phyloP scores from a whole-genome alignment of 768 basidiomycete species.

The Leccinum variicolor region DNA sequence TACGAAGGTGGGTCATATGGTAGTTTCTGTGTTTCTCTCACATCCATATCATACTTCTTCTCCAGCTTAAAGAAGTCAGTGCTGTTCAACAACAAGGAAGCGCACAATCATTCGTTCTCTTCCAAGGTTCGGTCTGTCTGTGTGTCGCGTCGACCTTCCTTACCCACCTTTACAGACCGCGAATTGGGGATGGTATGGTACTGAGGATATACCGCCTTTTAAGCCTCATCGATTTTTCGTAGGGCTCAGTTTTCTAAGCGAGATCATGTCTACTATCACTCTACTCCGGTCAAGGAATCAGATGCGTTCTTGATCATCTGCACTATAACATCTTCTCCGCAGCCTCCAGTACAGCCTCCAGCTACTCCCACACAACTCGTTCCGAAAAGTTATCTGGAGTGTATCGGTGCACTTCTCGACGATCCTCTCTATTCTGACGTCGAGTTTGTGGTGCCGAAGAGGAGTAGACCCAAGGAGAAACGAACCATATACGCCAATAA shows the following conservation, averaged over 20 bases:
- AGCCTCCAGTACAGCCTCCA: conserved; percentile 45
- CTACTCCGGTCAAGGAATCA: conserved; percentile 45
- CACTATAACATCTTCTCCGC: conserved; percentile 68
- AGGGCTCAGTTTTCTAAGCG: conserved; percentile 81
- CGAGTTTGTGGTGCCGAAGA: conserved; percentile 67
- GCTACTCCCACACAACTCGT: conserved; percentile 49
- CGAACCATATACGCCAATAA: conserved; percentile 65
- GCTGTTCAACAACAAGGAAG: conserved; percentile 68
- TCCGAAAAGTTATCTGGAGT: conserved; percentile 63
- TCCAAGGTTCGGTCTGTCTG: conserved; percentile 45
- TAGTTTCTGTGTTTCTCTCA: background rate
- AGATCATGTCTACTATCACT: conserved; percentile 64
- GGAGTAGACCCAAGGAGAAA: conserved; percentile 34
- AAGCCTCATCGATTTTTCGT: conserved; percentile 1
- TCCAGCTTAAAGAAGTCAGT: conserved; percentile 45
- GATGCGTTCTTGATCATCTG: conserved; percentile 78
- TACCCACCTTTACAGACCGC: conserved; percentile 49
- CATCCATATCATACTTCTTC: background rate
- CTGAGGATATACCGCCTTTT: background rate
- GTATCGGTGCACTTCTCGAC: conserved; percentile 72
- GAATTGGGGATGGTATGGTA: conserved; percentile 80
- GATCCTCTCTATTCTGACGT: conserved; percentile 86
- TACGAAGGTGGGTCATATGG: conserved; percentile 51
- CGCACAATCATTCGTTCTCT: conserved; percentile 78
- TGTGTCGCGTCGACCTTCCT: conserved; percentile 4